Percentiles rank a stretch among this genome's conserved stretches.
These are phyloP conservation scores for Coemansia interrupta DNA, from an alignment of 192 early-diverging fungal genomes.

Conservation along the genomic window DNA sequence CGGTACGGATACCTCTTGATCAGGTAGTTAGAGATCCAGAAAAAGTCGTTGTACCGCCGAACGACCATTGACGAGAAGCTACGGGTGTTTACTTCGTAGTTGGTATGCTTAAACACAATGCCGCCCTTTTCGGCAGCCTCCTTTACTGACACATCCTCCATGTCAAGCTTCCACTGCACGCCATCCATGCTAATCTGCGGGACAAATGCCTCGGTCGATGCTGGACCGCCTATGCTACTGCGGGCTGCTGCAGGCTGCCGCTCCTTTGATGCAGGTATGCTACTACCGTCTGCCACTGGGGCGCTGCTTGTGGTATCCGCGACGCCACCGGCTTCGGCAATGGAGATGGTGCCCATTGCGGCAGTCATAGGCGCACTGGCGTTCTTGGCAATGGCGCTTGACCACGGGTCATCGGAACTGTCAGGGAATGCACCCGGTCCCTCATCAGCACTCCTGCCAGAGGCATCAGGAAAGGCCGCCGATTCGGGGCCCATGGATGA, in stretches of 20 bases:
- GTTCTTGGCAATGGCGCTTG: constrained; percentile 17
- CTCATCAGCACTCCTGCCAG: neutral
- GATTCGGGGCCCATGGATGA: neutral
- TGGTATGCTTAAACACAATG: constrained; percentile 77
- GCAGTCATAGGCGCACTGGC: constrained; percentile 13
- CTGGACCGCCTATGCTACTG: constrained; percentile 5
- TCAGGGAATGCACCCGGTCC: constrained; percentile 28
- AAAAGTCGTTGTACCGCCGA: constrained; percentile 89
- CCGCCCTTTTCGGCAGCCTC: constrained; percentile 58
- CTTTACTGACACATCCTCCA: constrained; percentile 51
- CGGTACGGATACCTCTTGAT: constrained; percentile 77
- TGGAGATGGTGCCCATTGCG: constrained; percentile 25
- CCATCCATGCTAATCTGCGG: constrained; percentile 45
- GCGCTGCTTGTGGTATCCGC: constrained; percentile 12
- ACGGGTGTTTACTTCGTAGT: constrained; percentile 73
- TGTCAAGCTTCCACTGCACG: constrained; percentile 53
- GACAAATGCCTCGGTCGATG: constrained; percentile 10
- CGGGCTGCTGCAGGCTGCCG: constrained; percentile 21
- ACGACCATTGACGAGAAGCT: constrained; percentile 61
- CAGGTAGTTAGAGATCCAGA: constrained; percentile 79
- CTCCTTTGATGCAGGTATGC: constrained; percentile 25
- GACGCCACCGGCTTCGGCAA: constrained; percentile 4
- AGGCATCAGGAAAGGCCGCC: constrained; percentile 7
- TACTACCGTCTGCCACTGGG: constrained; percentile 20
- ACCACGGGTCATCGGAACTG: constrained; percentile 60